Conservation (phyloP, 306 rosid species). For the Calophaca sinica region DNA sequence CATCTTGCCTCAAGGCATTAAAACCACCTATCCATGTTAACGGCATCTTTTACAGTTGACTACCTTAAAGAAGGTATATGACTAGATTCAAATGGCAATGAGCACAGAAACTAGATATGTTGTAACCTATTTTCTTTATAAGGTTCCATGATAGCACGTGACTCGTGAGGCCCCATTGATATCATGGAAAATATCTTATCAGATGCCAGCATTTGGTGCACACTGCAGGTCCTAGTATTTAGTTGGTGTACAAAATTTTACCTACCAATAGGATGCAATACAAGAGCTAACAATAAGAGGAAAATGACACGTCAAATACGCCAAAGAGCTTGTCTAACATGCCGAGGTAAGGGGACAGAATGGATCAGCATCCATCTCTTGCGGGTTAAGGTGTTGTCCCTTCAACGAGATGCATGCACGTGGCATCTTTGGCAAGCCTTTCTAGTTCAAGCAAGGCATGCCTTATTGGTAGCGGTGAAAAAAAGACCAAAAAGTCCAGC, state of each 20-base stretch:
- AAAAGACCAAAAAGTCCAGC: not conserved
- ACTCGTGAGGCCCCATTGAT: not conserved
- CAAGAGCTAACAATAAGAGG: not conserved
- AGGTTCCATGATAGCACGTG: not conserved
- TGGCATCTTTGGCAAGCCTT: not conserved
- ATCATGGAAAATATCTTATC: not conserved
- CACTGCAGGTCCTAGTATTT: not conserved
- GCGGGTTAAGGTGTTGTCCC: not conserved
- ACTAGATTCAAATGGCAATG: not conserved
- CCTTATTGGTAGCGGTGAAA: not conserved
- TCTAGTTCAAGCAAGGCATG: not conserved
- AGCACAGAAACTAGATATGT: not conserved
- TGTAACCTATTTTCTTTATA: not conserved
- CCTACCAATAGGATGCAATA: not conserved
- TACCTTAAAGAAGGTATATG: slow-evolving; percentile 4
- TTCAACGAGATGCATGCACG: not conserved
- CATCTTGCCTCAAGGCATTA: too few species aligned
- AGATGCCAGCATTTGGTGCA: not conserved
- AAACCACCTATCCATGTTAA: not conserved
- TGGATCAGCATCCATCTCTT: not conserved
- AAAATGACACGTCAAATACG: not conserved
- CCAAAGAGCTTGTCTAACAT: not conserved
- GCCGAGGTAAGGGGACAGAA: not conserved
- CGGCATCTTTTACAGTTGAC: not conserved
- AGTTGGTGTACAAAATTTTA: not conserved